These are phyloP conservation scores for Striga hermonthica DNA, from an alignment of 305 asterid genomes.

Conservation along the genomic window DNA sequence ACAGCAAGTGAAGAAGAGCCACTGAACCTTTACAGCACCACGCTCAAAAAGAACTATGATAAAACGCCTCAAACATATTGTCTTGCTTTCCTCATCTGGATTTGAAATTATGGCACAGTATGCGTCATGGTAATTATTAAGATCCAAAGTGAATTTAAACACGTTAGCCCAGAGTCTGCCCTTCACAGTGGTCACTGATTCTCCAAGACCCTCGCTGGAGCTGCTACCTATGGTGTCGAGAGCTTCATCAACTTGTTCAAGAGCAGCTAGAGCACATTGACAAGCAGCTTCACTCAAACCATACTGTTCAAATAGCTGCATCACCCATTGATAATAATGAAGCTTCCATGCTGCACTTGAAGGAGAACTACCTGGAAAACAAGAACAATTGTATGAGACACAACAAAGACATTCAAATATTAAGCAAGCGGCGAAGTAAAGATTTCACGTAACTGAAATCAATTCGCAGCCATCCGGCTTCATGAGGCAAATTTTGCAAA, in stretches of 20 bases:
- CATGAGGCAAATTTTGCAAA: constrained; percentile 74
- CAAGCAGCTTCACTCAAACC: constrained; percentile 84
- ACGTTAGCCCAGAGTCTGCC: constrained; percentile 96
- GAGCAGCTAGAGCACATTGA: constrained; percentile 87
- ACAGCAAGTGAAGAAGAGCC: constrained; percentile 18
- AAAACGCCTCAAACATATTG: constrained; percentile 87
- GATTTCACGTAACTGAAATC: constrained; percentile 63
- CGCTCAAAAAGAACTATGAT: constrained; percentile 85
- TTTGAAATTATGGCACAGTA: constrained; percentile 92
- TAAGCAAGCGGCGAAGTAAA: constrained; percentile 24
- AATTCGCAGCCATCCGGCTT: constrained; percentile 73
- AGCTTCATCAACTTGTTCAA: constrained; percentile 98
- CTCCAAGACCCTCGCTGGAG: constrained; percentile 49
- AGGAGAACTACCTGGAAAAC: constrained; percentile 51
- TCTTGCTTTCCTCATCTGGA: constrained; percentile 95
- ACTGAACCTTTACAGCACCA: constrained; percentile 77
- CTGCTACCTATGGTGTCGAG: constrained; percentile 44
- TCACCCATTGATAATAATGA: constrained; percentile 92
- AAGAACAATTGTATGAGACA: constrained; percentile 28
- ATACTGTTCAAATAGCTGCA: constrained; percentile 93
- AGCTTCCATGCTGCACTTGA: constrained; percentile 80
- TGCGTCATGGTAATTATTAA: constrained; percentile 73
- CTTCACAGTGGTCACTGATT: constrained; percentile 61
- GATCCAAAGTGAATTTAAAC: constrained; percentile 77
- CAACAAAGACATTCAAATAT: constrained; percentile 10